A percentile compares a stretch with the other conserved stretches of the same genome.
These are phyloP conservation scores for Coemansia sp. DNA, from an alignment of 192 early-diverging fungal genomes.

Conservation along the genomic window DNA sequence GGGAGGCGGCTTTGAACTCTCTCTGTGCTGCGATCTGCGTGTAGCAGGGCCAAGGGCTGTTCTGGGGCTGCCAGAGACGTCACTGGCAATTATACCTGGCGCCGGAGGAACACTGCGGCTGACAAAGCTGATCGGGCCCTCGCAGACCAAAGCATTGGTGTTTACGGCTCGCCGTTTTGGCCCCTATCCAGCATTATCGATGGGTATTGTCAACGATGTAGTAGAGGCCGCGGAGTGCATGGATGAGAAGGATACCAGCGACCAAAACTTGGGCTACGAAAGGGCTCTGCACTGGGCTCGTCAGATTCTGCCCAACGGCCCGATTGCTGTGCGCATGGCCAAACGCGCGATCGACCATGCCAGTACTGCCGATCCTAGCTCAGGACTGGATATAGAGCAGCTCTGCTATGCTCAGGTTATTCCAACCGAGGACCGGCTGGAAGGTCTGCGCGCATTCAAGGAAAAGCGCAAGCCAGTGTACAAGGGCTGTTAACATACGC, in stretches of 20 bases:
- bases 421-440: slow-evolving; percentile 90
- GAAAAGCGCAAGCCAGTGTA: slow-evolving; percentile 85
- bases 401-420: slow-evolving; percentile 94
- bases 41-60: slow-evolving; percentile 78
- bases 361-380: slow-evolving; percentile 73
- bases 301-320: slow-evolving; percentile 78
- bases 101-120: slow-evolving; percentile 95
- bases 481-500: slow-evolving; percentile 64
- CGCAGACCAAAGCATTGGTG: slow-evolving; percentile 91
- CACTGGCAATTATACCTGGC: slow-evolving; percentile 93
- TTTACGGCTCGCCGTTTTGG: slow-evolving; percentile 79
- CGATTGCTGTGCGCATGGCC: slow-evolving; percentile 87
- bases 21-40: slow-evolving; percentile 86
- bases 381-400: slow-evolving; percentile 91
- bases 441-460: slow-evolving; percentile 77
- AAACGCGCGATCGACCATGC: slow-evolving; percentile 89
- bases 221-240: slow-evolving; percentile 24
- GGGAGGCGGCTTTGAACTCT: slow-evolving; percentile 91
- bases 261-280: slow-evolving; percentile 45
- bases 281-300: slow-evolving; percentile 80
- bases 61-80: slow-evolving; percentile 90
- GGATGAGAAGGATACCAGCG: slow-evolving; percentile 29
- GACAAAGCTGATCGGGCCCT: slow-evolving; percentile 80
- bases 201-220: slow-evolving; percentile 76
- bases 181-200: slow-evolving; percentile 62